phyloP scores from a whole-genome alignment of 106 monocot genomes.

The Dendrobium officinale region DNA sequence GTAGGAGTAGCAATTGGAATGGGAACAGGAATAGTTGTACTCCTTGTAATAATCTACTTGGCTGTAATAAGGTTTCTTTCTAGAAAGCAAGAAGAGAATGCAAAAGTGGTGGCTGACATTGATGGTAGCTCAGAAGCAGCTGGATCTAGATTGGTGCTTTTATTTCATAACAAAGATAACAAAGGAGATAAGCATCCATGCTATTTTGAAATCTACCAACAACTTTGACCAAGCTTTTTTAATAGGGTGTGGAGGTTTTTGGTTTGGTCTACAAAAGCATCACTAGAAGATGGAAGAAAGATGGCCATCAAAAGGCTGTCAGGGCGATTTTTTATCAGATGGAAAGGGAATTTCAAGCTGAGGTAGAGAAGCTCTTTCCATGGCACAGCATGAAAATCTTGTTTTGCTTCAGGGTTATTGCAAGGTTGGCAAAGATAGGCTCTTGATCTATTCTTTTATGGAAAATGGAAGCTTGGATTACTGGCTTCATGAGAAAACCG shows the following conservation, averaged over 20 bases:
- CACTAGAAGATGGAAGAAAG: conserved; percentile 15
- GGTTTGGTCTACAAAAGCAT: conserved; percentile 25
- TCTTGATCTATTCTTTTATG: conserved; percentile 23
- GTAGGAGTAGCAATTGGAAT: conserved; percentile 30
- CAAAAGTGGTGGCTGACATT: conserved; percentile 21
- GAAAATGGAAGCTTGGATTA: conserved; percentile 27
- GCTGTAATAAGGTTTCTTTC: conserved; percentile 11
- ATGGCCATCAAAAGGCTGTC: conserved; percentile 24
- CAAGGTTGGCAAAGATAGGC: conserved; percentile 15
- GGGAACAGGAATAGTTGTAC: conserved; percentile 22
- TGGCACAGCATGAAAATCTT: conserved; percentile 18
- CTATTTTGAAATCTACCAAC: conserved; percentile 24
- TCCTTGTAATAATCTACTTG: conserved; percentile 20
- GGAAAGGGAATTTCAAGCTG: conserved; percentile 24
- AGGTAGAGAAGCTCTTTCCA: conserved; percentile 26
- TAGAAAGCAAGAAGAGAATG: conserved; percentile 8
- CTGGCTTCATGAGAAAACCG: conserved; percentile 26
- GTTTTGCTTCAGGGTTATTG: conserved; percentile 26
- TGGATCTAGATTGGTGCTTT: conserved; percentile 15
- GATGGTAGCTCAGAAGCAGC: conserved; percentile 12
- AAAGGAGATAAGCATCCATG: conserved; percentile 17
- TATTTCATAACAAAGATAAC: conserved; percentile 30
- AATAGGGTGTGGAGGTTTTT: conserved; percentile 24
- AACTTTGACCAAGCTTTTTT: conserved; percentile 21
- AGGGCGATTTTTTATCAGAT: conserved; percentile 26